phyloP scores from a whole-genome alignment of 345 rosid species.

The Populus tremula region DNA sequence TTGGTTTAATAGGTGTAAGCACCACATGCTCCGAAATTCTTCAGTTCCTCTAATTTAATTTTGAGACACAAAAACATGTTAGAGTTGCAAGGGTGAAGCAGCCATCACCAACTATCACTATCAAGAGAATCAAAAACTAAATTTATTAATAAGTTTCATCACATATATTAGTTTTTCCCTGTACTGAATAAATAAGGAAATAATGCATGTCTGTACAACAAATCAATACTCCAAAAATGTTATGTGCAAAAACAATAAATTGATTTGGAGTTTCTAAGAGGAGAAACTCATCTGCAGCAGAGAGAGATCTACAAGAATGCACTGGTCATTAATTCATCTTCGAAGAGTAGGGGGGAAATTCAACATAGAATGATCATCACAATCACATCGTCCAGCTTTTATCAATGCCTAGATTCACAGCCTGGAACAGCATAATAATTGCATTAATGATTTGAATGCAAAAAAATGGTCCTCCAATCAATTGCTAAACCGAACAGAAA shows the following conservation, averaged over 20 bases:
- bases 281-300: conserved; percentile 59
- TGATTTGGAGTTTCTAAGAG: conserved; percentile 44
- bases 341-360: conserved; percentile 24
- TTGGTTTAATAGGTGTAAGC: not conserved
- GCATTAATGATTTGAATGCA: conserved; percentile 21
- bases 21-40: conserved; percentile 6
- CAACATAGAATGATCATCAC: conserved; percentile 24
- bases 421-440: conserved; percentile 40
- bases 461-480: not conserved
- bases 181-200: conserved; percentile 19
- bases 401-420: conserved; percentile 26
- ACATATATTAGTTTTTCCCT: conserved; percentile 11
- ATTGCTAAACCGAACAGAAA: not conserved
- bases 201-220: conserved; percentile 42
- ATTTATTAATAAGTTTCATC: not conserved
- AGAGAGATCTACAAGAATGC: conserved; percentile 41
- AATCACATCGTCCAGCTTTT: conserved; percentile 23
- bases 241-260: conserved; percentile 22
- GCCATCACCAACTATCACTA: not conserved
- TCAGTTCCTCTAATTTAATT: not conserved
- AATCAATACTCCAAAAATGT: conserved; percentile 17
- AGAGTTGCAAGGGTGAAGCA: conserved; percentile 4
- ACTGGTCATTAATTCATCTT: conserved; percentile 33
- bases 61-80: conserved; percentile 8
- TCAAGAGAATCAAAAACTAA: not conserved